These are phyloP conservation scores for Thalassiosira mediterranea DNA, from an alignment of 352 stramenopile species.

Conservation along the genomic window DNA sequence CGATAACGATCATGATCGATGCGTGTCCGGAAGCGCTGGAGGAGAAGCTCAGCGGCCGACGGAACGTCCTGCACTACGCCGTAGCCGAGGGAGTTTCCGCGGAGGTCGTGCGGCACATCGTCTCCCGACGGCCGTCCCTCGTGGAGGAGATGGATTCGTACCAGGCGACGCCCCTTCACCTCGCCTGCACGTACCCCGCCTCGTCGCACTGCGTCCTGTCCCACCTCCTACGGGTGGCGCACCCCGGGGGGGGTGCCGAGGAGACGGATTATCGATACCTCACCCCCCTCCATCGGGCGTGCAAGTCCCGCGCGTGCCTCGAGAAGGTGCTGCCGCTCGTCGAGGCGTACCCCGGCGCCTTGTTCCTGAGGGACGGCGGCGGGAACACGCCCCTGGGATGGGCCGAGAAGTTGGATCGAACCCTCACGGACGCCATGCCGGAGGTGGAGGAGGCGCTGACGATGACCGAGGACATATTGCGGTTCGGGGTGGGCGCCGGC, in stretches of 20 bases:
- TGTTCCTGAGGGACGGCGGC: slow-evolving; percentile 27
- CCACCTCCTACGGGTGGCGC: slow-evolving; percentile 23
- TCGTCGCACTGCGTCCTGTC: slow-evolving; percentile 15
- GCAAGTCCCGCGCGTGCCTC: slow-evolving; percentile 33
- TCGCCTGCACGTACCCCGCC: slow-evolving; percentile 35
- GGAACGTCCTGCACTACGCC: slow-evolving; percentile 42
- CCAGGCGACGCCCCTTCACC: slow-evolving; percentile 35
- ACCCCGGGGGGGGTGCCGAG: slow-evolving; percentile 20
- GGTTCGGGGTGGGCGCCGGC: background rate
- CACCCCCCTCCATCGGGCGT: slow-evolving; percentile 43
- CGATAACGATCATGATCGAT: slow-evolving; percentile 34
- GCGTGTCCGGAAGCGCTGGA: slow-evolving; percentile 32
- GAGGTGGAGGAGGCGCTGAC: slow-evolving; percentile 32
- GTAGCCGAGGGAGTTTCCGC: slow-evolving; percentile 38
- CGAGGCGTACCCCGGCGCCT: slow-evolving; percentile 27
- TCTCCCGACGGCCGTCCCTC: slow-evolving; percentile 9
- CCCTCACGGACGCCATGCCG: slow-evolving; percentile 28
- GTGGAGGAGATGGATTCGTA: slow-evolving; percentile 35
- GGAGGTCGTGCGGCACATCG: slow-evolving; percentile 33
- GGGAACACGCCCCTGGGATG: slow-evolving; percentile 27
- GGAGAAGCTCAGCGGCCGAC: slow-evolving; percentile 24
- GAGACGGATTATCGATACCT: slow-evolving; percentile 28
- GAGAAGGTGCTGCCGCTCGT: slow-evolving; percentile 30
- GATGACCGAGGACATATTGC: slow-evolving; percentile 35
- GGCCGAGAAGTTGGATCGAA: slow-evolving; percentile 33